Base-by-base conservation (phyloP, 495 filamentous ascomycete genomes). In the Cenococcum geophilum region DNA sequence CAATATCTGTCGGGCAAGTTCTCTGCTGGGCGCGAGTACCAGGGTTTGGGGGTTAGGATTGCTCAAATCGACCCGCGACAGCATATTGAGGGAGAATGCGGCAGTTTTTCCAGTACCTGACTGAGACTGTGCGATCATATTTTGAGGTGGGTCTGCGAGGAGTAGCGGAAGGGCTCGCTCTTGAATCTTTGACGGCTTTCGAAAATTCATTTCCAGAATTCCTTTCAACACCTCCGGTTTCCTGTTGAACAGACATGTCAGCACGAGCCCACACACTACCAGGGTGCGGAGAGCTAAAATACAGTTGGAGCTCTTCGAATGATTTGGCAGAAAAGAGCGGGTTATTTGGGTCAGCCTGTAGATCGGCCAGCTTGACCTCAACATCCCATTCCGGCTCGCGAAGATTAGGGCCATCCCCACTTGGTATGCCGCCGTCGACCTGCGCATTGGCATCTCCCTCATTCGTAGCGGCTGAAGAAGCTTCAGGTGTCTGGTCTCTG, bases 101-200 rank as follows among this genome's bases (percentile, higher is more conserved):
- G 93, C 95, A 10, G 95, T 99, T 77, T 99, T 99, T 60, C 95
- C 95, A 14, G 95, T 99, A 62, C 95, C 95, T 4, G 95, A 98
- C 75, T 99, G 95, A 27, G 93, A 97, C 72, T 99, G 95, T 21
- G 91, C 93, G 61, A 99, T 92, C 79, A 97, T 86, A 74, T 97
- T 97, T 45, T 77, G 80, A 0, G 92, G 88, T 16, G 92, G 92
- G 66, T 95, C 81, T 63, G 76, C 69, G 62, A 98, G 80, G 59
- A 98, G 85, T 20, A 98, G 80, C 18, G 93, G 95, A 2, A 98
- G 79, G 1, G 92, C 92, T 57, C 83, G 86, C 73, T 96, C 93
- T 75, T 98, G 93, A 69, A 98, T 91, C 76, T 97, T 97, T 27
- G 92, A 97, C 0, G 93, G 93, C 74, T 95, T 95, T 67, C 83